Conservation (phyloP, 768 basidiomycete species). For the Mycena indigotica region DNA sequence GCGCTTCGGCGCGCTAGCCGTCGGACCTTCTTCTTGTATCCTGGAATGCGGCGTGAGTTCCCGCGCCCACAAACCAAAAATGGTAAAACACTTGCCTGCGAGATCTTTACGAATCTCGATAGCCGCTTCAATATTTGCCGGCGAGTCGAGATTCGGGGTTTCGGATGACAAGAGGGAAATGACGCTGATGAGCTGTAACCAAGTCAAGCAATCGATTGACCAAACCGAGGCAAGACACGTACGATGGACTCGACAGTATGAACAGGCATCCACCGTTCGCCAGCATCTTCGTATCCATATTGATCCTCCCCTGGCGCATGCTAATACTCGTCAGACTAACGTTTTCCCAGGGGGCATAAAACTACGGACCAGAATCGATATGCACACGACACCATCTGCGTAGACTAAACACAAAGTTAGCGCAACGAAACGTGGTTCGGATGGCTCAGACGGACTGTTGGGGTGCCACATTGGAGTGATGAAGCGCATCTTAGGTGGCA, state of each 20-base stretch:
- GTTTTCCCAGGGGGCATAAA: slow-evolving; percentile 3
- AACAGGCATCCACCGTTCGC: slow-evolving; percentile 97
- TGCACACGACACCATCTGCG: slow-evolving; percentile 88
- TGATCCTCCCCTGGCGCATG: slow-evolving; percentile 96
- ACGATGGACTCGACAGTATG: slow-evolving; percentile 98
- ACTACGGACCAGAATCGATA: slow-evolving; percentile 82
- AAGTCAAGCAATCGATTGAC: slow-evolving; percentile 1
- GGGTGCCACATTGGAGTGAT: slow-evolving; percentile 97
- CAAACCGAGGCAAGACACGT: slow-evolving; percentile 21
- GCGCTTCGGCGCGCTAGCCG: slow-evolving; percentile 84
- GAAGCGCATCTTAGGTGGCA: slow-evolving; percentile 95
- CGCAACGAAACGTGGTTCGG: slow-evolving; percentile 10
- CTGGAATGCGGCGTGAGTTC: slow-evolving; percentile 38
- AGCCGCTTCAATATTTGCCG: slow-evolving; percentile 96
- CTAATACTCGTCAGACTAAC: slow-evolving; percentile 39
- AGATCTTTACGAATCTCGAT: slow-evolving; percentile 76
- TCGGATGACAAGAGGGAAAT: slow-evolving; percentile 95
- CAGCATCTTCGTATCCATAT: slow-evolving; percentile 95
- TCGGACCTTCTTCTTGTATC: slow-evolving; percentile 95
- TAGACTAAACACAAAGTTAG: slow-evolving; percentile 63
- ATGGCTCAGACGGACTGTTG: slow-evolving; percentile 66
- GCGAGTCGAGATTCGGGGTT: slow-evolving; percentile 87
- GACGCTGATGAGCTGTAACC: slow-evolving; percentile 83
- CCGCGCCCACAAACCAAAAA: background rate
- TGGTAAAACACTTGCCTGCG: slow-evolving; percentile 46